Evolutionary conservation across 2,329 filamentous ascomycete genomes (phyloP).

Genomic region (Hyphodiscus sp.): DNA sequence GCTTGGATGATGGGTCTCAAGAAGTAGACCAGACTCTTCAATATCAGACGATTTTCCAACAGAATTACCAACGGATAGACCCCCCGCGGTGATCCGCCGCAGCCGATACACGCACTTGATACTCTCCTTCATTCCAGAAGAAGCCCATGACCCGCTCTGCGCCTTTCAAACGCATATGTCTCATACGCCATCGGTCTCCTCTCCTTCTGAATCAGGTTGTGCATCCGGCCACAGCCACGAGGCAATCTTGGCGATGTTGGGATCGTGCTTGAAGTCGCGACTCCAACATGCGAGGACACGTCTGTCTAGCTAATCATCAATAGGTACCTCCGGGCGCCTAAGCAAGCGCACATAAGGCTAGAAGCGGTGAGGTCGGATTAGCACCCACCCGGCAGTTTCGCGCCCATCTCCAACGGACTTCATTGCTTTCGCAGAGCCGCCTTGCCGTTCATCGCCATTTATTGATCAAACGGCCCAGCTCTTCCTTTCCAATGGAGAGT

Average conservation of each 20-base stretch:
- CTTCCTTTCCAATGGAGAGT: not conserved
- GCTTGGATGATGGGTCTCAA: conserved; percentile 6
- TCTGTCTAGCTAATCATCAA: not conserved
- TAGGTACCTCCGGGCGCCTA: not conserved
- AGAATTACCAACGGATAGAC: conserved; percentile 12
- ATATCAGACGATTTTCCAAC: conserved; percentile 13
- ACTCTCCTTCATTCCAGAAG: conserved; percentile 5
- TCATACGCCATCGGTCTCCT: conserved; percentile 1
- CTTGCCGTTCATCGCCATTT: not conserved
- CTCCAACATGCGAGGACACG: not conserved
- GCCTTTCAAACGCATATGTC: conserved; percentile 15
- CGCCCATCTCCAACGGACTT: not conserved
- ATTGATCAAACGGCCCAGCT: not conserved
- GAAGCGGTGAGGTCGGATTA: conserved; percentile 13
- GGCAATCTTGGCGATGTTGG: conserved; percentile 7
- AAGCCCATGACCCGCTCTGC: conserved; percentile 8
- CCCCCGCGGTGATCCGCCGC: conserved; percentile 7
- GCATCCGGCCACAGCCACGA: conserved; percentile 8
- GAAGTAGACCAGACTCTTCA: conserved; percentile 5
- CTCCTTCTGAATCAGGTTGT: conserved; percentile 6
- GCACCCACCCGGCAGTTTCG: not conserved
- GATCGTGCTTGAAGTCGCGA: not conserved
- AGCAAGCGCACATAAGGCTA: conserved; percentile 8
- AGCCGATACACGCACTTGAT: conserved; percentile 8
- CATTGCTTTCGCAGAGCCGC: conserved; percentile 3